Evolutionary conservation across 1,284 basidiomycete species (phyloP), one percentile per base, ranked within the genome.

Genomic region (Cystobasidiaceae sp.): DNA sequence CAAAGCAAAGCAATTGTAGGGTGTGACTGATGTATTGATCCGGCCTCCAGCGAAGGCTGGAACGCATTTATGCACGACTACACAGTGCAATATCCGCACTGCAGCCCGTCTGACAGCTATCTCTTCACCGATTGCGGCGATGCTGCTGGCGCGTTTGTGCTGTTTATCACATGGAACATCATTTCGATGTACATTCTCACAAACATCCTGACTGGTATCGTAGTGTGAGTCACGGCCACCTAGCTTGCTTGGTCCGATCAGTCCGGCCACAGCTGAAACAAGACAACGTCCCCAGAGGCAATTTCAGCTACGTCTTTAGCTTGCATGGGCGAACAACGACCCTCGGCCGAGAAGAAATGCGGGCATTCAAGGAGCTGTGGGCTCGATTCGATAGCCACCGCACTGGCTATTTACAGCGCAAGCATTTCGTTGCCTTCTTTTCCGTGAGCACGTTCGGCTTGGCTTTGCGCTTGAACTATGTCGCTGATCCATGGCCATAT

Each of bases 151-250:
- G 86, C 93, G 0, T 93, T 87, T 75, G 81, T 83, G 0, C 79
- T 98, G 28, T 97, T 97, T 79, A 96, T 97, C 72, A 84, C 88
- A 0, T 98, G 94, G 94, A 97, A 97, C 75, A 80, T 98, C 41
- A 81, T 51, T 55, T 61, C 45, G 6, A 74, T 92, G 90, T 93
- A 92, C 75, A 91, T 93, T 72, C 93, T 97, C 79, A 83, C 91
- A 71, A 96, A 96, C 80, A 86, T 93, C 84, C 54, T 58, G n/a
- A 67, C 65, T 7, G 54, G 67, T 55, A 50, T 54, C 4, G 39
- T 60, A 4, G 56, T 62, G 60, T 62, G 19, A 54, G 60, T 49
- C 15, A 4, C 8, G 44, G n/a, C 5, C 27, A 45, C 25, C 30
- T 23, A 39, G 13, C 23, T 62, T 21, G 30, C 2, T 39, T 9